Percentiles rank a stretch among this genome's conserved stretches.
Conservation (phyloP, 1,284 basidiomycete genomes). For the Ustilago vetiveriae region DNA sequence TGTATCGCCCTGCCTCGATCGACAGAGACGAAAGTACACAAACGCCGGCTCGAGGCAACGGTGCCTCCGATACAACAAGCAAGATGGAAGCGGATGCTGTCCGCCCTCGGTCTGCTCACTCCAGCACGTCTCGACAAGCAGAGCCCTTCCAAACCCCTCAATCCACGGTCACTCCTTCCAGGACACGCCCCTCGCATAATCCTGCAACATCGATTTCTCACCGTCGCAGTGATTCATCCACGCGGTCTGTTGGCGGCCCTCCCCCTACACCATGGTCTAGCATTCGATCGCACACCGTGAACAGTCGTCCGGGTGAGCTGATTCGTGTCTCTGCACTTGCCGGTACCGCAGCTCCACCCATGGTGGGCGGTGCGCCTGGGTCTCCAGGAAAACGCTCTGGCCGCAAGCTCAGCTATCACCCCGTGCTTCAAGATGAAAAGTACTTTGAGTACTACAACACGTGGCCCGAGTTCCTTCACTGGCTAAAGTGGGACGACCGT, state of each 20-base stretch:
- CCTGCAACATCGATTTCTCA: slow-evolving; percentile 20
- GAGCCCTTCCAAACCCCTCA: slow-evolving; percentile 24
- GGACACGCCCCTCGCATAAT: slow-evolving; percentile 14
- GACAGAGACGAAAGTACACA: slow-evolving; percentile 4
- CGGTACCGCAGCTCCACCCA: slow-evolving; percentile 45
- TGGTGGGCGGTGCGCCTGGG: slow-evolving; percentile 54
- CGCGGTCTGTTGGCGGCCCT: slow-evolving; percentile 13
- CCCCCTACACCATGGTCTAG: slow-evolving; percentile 25
- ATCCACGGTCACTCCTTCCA: slow-evolving; percentile 20
- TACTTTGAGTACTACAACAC: slow-evolving; percentile 55
- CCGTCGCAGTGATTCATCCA: slow-evolving; percentile 27
- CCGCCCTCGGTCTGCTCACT: slow-evolving; percentile 21
- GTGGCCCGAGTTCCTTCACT: slow-evolving; percentile 60
- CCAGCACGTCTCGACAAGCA: slow-evolving; percentile 15
- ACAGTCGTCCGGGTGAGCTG: slow-evolving; percentile 32
- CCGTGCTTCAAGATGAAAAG: slow-evolving; percentile 54
- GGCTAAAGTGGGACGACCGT: slow-evolving; percentile 55
- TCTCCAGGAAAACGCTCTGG: slow-evolving; percentile 56
- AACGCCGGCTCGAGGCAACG: slow-evolving; percentile 14
- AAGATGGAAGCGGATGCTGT: background rate
- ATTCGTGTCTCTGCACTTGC: slow-evolving; percentile 50
- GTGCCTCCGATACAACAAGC: background rate
- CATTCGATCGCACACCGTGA: slow-evolving; percentile 25
- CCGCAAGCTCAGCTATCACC: slow-evolving; percentile 44
- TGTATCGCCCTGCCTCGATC: background rate